A percentile compares a stretch with the other conserved stretches of the same genome.
phyloP scores from a whole-genome alignment of 805 yeast genomes.

The Candida pini region DNA sequence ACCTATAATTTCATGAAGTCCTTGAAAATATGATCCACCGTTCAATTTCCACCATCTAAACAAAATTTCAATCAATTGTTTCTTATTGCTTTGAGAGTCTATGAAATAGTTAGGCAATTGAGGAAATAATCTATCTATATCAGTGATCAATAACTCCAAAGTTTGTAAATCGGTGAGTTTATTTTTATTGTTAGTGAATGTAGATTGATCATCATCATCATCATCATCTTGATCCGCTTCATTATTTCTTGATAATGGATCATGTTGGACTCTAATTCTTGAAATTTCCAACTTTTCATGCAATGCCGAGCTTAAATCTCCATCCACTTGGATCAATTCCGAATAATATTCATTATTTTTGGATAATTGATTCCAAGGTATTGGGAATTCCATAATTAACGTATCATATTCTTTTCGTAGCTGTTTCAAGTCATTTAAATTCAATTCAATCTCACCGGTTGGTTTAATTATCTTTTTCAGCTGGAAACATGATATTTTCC shows the following conservation, averaged over 20 bases:
- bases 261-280: slow-evolving; percentile 15
- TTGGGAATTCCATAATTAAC: slow-evolving; percentile 19
- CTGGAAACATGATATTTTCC: slow-evolving; percentile 17
- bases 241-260: slow-evolving; percentile 12
- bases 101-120: slow-evolving; percentile 29
- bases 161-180: slow-evolving; percentile 32
- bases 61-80: slow-evolving; percentile 35
- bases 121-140: slow-evolving; percentile 49
- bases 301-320: slow-evolving; percentile 21
- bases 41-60: slow-evolving; percentile 47
- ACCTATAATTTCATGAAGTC: slow-evolving; percentile 50
- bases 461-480: slow-evolving; percentile 5
- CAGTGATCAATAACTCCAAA: slow-evolving; percentile 39
- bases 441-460: slow-evolving; percentile 8
- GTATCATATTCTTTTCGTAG: slow-evolving; percentile 16
- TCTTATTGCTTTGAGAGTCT: slow-evolving; percentile 19
- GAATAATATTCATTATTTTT: slow-evolving; percentile 19
- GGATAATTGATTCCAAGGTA: slow-evolving; percentile 31
- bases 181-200: not conserved
- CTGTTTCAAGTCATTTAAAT: slow-evolving; percentile 11
- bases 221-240: slow-evolving; percentile 1
- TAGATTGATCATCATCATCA: not conserved
- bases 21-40: slow-evolving; percentile 38
- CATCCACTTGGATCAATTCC: slow-evolving; percentile 10
- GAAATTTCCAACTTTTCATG: slow-evolving; percentile 10